Evolutionary conservation across 2,329 filamentous ascomycete species (phyloP).

Genomic region (Pseudogymnoascus sp.): DNA sequence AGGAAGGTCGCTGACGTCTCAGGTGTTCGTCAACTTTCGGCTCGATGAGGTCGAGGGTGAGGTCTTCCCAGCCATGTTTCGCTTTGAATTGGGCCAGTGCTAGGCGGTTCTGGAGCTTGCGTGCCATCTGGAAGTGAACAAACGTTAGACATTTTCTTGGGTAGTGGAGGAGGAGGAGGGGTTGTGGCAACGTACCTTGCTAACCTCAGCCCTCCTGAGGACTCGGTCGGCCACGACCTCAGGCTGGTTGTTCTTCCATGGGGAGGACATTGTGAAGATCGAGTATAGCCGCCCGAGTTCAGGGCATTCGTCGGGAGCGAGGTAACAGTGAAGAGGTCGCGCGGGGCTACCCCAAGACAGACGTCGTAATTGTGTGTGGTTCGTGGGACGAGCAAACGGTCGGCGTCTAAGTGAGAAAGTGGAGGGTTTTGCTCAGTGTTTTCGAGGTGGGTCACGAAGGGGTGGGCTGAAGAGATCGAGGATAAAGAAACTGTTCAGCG

Average conservation of each 20-base stretch:
- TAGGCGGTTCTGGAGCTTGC: constrained; percentile 85
- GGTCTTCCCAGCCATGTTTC: constrained; percentile 88
- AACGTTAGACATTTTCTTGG: constrained; percentile 15
- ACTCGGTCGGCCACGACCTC: constrained; percentile 60
- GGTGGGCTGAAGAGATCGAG: neutral
- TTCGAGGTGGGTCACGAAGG: neutral
- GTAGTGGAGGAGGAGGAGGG: constrained; percentile 16
- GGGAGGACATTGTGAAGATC: constrained; percentile 43
- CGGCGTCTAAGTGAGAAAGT: constrained; percentile 28
- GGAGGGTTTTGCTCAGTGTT: constrained; percentile 4
- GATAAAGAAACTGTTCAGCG: neutral
- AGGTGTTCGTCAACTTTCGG: constrained; percentile 74
- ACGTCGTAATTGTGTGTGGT: neutral
- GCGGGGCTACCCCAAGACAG: neutral
- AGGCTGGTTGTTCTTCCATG: constrained; percentile 51
- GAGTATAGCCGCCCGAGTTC: constrained; percentile 10
- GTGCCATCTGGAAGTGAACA: constrained; percentile 62
- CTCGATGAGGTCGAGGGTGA: constrained; percentile 78
- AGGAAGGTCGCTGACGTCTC: constrained; percentile 59
- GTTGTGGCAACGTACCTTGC: constrained; percentile 50
- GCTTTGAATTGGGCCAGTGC: constrained; percentile 96
- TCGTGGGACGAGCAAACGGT: neutral
- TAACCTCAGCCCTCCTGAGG: constrained; percentile 64
- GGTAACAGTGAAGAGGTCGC: neutral
- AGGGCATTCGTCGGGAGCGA: neutral